Evolutionary conservation across 371 early-diverging fungal genomes (phyloP).

Genomic region (Apophysomyces variabilis): DNA sequence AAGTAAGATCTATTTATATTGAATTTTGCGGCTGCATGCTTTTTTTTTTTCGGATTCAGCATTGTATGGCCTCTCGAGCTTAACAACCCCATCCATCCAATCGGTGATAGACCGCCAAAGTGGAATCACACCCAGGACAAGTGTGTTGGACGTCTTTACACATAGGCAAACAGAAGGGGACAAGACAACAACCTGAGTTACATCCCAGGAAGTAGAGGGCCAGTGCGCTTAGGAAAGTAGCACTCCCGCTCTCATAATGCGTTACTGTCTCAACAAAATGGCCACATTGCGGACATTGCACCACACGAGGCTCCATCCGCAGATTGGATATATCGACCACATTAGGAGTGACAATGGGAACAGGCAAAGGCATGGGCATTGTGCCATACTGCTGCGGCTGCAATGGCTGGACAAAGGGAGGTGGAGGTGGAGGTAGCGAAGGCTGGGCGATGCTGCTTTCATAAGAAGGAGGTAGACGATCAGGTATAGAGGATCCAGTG

Average conservation of each 20-base stretch:
- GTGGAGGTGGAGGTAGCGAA: background rate
- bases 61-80: background rate
- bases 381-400: background rate
- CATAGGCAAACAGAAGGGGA: conserved; percentile 20
- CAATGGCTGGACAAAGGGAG: background rate
- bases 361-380: conserved; percentile 8
- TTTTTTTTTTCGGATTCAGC: background rate
- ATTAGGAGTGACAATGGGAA: background rate
- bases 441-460: background rate
- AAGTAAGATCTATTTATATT: no score
- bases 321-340: background rate
- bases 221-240: conserved; percentile 9
- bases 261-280: conserved; percentile 24
- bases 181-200: conserved; percentile 21
- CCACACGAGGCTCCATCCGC: conserved; percentile 12
- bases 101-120: conserved; percentile 10
- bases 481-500: background rate
- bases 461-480: background rate
- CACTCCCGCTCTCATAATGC: conserved; percentile 16
- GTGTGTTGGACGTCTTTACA: conserved; percentile 21
- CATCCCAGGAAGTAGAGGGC: conserved; percentile 17
- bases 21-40: no score
- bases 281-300: conserved; percentile 20
- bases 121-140: conserved; percentile 20
- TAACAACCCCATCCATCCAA: background rate